Evolutionary conservation across 805 yeast genomes (phyloP).

Genomic region (Metschnikowia colocasiae): DNA sequence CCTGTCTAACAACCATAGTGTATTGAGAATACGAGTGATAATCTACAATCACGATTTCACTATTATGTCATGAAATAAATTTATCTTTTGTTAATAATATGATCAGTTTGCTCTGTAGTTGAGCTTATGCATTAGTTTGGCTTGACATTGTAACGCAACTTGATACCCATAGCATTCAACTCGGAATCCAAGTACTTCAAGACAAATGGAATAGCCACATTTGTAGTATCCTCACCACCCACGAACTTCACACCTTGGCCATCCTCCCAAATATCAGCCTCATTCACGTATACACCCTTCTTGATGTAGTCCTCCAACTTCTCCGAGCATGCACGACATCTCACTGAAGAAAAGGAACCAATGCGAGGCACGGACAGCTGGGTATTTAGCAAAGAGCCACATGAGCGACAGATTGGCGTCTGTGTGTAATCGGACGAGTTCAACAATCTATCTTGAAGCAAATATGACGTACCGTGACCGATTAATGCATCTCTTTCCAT

Average conservation of each 20-base stretch:
- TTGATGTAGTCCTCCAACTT: conserved; percentile 56
- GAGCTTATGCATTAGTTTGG: conserved; percentile 36
- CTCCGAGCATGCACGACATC: conserved; percentile 89
- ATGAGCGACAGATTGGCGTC: conserved; percentile 81
- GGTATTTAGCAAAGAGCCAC: conserved; percentile 89
- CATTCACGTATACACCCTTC: conserved; percentile 51
- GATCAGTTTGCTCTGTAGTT: neutral
- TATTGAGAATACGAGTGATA: too few relatives aligned
- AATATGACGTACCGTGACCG: conserved; percentile 96
- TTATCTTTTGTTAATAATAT: neutral
- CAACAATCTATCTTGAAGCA: conserved; percentile 89
- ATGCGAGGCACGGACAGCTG: conserved; percentile 89
- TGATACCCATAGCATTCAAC: conserved; percentile 95
- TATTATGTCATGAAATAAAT: too few relatives aligned
- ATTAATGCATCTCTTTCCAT: conserved; percentile 99
- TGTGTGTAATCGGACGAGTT: conserved; percentile 96
- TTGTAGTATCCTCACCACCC: conserved; percentile 92
- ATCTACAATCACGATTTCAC: too few relatives aligned
- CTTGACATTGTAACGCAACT: conserved; percentile 81
- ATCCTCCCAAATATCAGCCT: conserved; percentile 90
- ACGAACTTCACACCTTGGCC: conserved; percentile 88
- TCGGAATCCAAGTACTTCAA: conserved; percentile 93
- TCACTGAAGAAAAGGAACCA: conserved; percentile 70
- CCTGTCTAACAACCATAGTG: too few relatives aligned
- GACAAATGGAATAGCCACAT: conserved; percentile 95